Percentiles rank a stretch among this genome's conserved stretches.
These are phyloP conservation scores for Colletotrichum sp. DNA, from an alignment of 2,329 filamentous ascomycete genomes.

Conservation along the genomic window DNA sequence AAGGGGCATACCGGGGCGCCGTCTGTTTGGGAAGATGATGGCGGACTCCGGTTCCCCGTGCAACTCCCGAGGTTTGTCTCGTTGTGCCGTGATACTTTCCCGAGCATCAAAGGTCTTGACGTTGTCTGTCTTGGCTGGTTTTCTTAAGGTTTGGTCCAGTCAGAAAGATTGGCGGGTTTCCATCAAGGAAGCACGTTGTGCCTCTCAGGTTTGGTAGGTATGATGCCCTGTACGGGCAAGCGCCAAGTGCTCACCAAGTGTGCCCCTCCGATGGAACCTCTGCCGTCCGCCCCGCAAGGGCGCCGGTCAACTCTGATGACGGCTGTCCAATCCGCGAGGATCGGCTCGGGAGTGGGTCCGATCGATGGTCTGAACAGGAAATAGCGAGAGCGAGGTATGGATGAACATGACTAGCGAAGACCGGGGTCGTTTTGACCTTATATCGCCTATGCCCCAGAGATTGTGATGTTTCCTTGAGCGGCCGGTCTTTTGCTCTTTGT, in stretches of 20 bases:
- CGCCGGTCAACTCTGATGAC: neutral
- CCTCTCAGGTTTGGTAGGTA: neutral
- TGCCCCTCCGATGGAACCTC: neutral
- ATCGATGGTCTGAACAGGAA: neutral
- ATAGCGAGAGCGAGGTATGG: neutral
- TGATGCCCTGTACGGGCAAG: neutral
- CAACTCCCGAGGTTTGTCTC: neutral
- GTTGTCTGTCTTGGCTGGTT: neutral
- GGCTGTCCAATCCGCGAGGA: neutral
- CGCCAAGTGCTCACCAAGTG: neutral
- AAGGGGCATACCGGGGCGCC: neutral
- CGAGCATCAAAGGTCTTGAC: neutral
- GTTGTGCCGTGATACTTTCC: neutral
- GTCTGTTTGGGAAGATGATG: neutral
- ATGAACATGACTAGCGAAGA: neutral
- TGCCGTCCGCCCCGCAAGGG: neutral
- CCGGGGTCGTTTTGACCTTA: neutral
- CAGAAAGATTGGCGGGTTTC: neutral
- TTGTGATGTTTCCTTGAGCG: neutral
- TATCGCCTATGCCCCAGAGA: neutral
- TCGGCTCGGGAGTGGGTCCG: neutral
- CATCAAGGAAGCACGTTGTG: neutral
- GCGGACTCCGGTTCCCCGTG: neutral
- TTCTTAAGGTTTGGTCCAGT: neutral
- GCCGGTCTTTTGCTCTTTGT: neutral